Percentiles rank a stretch among this genome's conserved stretches.
phyloP scores from a whole-genome alignment of 768 basidiomycete species.

The Lactifluus piperatus region DNA sequence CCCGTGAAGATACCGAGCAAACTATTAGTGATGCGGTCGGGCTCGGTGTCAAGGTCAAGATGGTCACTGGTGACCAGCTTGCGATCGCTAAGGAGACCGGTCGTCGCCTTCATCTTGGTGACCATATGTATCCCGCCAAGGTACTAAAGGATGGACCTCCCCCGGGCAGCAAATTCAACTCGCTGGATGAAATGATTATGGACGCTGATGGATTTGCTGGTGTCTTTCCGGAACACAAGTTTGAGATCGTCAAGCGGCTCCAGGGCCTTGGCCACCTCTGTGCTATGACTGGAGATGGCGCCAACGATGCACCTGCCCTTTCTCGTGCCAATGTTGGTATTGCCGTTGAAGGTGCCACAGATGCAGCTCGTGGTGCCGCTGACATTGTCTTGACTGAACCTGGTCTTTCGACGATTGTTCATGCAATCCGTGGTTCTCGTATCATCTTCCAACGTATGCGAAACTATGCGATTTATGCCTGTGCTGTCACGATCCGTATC shows the following conservation, averaged over 20 bases:
- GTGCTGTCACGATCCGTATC: conserved; percentile 96
- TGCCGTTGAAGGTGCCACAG: conserved; percentile 97
- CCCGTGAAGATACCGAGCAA: conserved; percentile 97
- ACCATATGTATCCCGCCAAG: conserved; percentile 99
- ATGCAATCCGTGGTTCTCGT: conserved; percentile 97
- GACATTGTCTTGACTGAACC: conserved; percentile 98
- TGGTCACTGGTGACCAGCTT: conserved; percentile 99
- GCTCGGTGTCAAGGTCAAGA: conserved; percentile 97
- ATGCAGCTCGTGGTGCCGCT: conserved; percentile 96
- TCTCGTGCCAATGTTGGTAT: conserved; percentile 99
- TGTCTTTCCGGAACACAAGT: conserved; percentile 99
- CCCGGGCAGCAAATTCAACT: conserved; percentile 73
- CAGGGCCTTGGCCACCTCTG: conserved; percentile 93
- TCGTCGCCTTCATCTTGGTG: conserved; percentile 93
- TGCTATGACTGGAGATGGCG: conserved; percentile 99
- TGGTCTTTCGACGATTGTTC: conserved; percentile 97
- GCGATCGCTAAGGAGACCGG: conserved; percentile 99
- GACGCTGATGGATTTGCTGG: conserved; percentile 99
- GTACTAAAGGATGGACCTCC: conserved; percentile 96
- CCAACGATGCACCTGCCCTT: conserved; percentile 95
- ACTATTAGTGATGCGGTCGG: conserved; percentile 95
- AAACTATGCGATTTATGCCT: conserved; percentile 97
- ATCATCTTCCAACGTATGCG: conserved; percentile 99
- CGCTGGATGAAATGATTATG: conserved; percentile 97
- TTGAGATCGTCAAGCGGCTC: conserved; percentile 97